phyloP scores from a whole-genome alignment of 2,329 filamentous ascomycete species.

The Colletotrichum lindemuthianum region DNA sequence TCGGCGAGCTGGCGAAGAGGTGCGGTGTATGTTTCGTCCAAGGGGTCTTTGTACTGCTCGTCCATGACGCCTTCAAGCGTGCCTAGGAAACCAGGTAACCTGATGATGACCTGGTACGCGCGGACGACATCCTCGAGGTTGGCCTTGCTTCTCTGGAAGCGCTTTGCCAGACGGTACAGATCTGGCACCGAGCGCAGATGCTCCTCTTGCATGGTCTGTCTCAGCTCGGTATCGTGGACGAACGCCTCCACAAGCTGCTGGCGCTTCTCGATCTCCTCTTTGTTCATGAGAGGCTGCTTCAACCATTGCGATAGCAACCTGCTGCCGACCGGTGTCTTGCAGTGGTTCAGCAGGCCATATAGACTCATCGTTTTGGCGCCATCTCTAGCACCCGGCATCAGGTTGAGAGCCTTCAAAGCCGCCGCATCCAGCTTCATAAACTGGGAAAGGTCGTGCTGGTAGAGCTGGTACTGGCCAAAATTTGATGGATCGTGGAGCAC shows the following conservation, averaged over 20 bases:
- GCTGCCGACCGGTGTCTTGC: constrained; percentile 94
- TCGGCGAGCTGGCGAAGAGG: constrained; percentile 82
- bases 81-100: constrained; percentile 87
- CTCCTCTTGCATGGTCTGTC: constrained; percentile 96
- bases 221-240: constrained; percentile 88
- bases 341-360: constrained; percentile 93
- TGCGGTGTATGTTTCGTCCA: constrained; percentile 87
- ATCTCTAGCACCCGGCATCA: constrained; percentile 95
- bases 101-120: constrained; percentile 93
- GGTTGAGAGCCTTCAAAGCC: constrained; percentile 90
- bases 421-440: constrained; percentile 99
- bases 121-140: constrained; percentile 95
- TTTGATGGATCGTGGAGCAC: constrained; percentile 92
- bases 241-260: constrained; percentile 97
- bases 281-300: constrained; percentile 95
- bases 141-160: constrained; percentile 91
- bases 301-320: constrained; percentile 93
- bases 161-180: constrained; percentile 91
- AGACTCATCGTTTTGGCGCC: constrained; percentile 98
- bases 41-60: constrained; percentile 86
- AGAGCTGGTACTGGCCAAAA: constrained; percentile 96
- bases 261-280: constrained; percentile 86
- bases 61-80: constrained; percentile 96
- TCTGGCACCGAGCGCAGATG: constrained; percentile 94
- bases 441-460: constrained; percentile 95